Percentiles rank a stretch among this genome's conserved stretches.
These are phyloP conservation scores for Uronychia setigera DNA, from an alignment of 73 alveolate genomes.

Conservation along the genomic window DNA sequence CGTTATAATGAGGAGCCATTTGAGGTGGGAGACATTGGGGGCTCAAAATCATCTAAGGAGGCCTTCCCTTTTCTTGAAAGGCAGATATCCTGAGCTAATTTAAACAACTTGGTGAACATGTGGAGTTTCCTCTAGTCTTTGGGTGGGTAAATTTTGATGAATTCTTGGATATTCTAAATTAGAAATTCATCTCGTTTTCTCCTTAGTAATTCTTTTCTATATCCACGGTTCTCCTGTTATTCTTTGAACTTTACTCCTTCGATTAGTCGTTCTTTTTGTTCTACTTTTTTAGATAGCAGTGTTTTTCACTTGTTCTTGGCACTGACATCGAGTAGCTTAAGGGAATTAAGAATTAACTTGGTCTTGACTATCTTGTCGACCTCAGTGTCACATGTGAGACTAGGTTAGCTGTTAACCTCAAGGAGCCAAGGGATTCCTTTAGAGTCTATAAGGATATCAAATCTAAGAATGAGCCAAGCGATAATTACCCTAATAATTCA, in stretches of 20 bases:
- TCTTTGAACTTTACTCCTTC: background rate
- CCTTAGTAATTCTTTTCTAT: background rate
- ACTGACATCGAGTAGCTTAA: background rate
- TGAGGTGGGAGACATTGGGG: background rate
- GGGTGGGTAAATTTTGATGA: background rate
- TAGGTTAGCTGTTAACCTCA: conserved; percentile 61
- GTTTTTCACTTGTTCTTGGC: background rate
- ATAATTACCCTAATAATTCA: conserved; percentile 12
- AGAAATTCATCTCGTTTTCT: background rate
- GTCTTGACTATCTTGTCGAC: conserved; percentile 75
- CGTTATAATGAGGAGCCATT: background rate
- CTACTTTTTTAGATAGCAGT: background rate
- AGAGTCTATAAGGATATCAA: conserved; percentile 31
- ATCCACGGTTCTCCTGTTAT: background rate
- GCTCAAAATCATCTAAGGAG: background rate
- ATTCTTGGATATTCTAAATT: background rate
- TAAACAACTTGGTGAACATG: background rate
- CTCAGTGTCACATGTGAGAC: conserved; percentile 74
- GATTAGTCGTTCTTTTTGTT: background rate
- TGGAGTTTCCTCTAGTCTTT: background rate
- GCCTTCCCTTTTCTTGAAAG: background rate
- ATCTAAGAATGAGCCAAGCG: background rate
- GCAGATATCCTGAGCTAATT: background rate
- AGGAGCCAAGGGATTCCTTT: conserved; percentile 29
- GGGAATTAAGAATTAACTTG: conserved; percentile 35